These are phyloP conservation scores for Aureobasidium lini DNA, from an alignment of 2,329 filamentous ascomycete species.

Conservation along the genomic window DNA sequence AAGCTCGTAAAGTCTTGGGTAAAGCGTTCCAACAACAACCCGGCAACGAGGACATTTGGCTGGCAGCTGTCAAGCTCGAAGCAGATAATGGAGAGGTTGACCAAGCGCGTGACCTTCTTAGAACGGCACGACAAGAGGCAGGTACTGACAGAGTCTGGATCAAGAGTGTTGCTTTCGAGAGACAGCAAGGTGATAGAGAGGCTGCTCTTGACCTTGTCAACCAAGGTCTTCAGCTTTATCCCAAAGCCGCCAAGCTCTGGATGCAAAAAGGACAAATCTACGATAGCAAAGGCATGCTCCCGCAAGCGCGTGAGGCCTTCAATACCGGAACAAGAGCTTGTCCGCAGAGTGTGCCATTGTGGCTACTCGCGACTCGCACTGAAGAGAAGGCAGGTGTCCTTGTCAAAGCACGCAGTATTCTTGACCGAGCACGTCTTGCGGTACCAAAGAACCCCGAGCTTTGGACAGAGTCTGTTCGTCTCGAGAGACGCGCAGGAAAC, in stretches of 20 bases:
- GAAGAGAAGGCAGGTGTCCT: conserved; percentile 78
- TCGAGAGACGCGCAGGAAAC: conserved; percentile 84
- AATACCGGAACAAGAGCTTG: conserved; percentile 80
- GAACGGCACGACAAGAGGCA: conserved; percentile 76
- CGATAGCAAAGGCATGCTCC: conserved; percentile 68
- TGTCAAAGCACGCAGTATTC: conserved; percentile 87
- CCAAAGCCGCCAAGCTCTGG: conserved; percentile 80
- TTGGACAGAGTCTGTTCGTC: conserved; percentile 88
- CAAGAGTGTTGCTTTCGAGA: conserved; percentile 89
- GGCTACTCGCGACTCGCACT: conserved; percentile 79
- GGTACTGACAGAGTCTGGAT: conserved; percentile 96
- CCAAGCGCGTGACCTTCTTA: conserved; percentile 73
- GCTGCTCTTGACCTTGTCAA: conserved; percentile 80
- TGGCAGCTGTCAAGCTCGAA: conserved; percentile 91
- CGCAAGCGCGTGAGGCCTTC: conserved; percentile 85
- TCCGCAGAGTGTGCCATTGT: conserved; percentile 74
- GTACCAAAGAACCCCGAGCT: conserved; percentile 77
- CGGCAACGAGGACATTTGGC: conserved; percentile 96
- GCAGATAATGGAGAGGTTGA: conserved; percentile 79
- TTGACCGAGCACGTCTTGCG: conserved; percentile 82
- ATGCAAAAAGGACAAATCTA: conserved; percentile 99
- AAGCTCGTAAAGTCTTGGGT: conserved; percentile 75
- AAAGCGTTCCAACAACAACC: conserved; percentile 91
- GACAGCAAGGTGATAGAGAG: conserved; percentile 71
- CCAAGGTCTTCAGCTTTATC: conserved; percentile 79